Conservation (phyloP, 495 filamentous ascomycete species). For the Cladorrhinum samala region DNA sequence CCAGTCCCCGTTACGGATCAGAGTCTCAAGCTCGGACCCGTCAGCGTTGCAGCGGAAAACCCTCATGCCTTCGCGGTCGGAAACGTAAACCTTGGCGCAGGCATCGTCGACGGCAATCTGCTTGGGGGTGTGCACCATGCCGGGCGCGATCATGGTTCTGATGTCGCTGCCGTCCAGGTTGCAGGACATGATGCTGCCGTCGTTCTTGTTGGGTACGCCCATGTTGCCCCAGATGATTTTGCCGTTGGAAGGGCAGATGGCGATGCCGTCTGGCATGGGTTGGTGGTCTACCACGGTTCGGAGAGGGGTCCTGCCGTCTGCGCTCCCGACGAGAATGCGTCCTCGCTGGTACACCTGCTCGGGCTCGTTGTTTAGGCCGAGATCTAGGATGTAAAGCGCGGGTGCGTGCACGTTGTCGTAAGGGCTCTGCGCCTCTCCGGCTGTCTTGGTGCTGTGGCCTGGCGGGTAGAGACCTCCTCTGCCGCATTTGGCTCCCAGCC, state of each 20-base stretch:
- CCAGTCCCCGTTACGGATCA: conserved; percentile 15
- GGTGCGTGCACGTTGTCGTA: conserved; percentile 19
- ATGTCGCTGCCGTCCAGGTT: conserved; percentile 39
- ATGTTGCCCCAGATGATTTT: conserved; percentile 52
- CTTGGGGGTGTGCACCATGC: conserved; percentile 47
- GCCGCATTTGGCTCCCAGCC: conserved; percentile 26
- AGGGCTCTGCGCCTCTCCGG: conserved; percentile 5
- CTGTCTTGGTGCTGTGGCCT: conserved; percentile 16
- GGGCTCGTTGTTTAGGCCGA: conserved; percentile 16
- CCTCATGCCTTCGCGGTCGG: conserved; percentile 48
- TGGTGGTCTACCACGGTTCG: conserved; percentile 19
- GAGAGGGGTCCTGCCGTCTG: conserved; percentile 18
- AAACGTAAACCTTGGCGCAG: conserved; percentile 41
- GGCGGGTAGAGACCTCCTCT: conserved; percentile 26
- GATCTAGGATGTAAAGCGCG: conserved; percentile 21
- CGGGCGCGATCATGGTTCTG: conserved; percentile 23
- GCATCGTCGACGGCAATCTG: conserved; percentile 37
- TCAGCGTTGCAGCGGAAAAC: conserved; percentile 42
- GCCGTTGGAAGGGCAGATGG: conserved; percentile 25
- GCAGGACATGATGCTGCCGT: conserved; percentile 39
- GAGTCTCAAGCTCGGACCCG: conserved; percentile 35
- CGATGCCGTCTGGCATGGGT: conserved; percentile 46
- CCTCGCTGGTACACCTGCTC: conserved; percentile 12
- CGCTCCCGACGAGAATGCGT: conserved; percentile 23
- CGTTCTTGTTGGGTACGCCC: conserved; percentile 30